Percentiles rank a stretch among this genome's conserved stretches.
phyloP scores from a whole-genome alignment of 352 stramenopile species.

The Thraustochytrium sp. region DNA sequence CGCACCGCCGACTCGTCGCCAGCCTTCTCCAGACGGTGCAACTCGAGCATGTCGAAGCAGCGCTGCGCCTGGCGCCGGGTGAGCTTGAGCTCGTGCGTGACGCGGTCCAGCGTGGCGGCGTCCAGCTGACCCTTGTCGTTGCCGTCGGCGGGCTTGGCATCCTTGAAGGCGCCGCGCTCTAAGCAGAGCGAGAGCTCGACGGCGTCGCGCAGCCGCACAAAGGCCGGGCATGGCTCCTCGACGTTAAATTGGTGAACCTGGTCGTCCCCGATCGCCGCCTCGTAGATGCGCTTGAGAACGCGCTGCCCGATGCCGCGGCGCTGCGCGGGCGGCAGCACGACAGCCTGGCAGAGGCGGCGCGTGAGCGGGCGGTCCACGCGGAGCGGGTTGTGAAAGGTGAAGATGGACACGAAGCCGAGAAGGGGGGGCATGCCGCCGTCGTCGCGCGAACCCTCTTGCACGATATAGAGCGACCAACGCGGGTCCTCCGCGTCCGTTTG shows the following conservation, averaged over 20 bases:
- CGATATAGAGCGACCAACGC: constrained; percentile 9
- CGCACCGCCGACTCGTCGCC: neutral
- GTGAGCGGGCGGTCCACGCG: neutral
- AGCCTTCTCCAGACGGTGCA: neutral
- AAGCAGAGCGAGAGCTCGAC: neutral
- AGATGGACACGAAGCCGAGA: constrained; percentile 13
- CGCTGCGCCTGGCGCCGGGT: neutral
- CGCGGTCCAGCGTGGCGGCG: neutral
- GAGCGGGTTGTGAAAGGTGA: constrained; percentile 1
- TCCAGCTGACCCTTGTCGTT: neutral
- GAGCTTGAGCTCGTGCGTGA: neutral
- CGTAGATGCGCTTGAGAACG: neutral
- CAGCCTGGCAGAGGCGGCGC: constrained; percentile 10
- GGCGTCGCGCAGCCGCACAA: neutral
- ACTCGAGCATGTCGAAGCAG: neutral
- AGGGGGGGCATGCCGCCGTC: neutral
- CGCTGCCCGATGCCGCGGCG: neutral
- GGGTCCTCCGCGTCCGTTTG: constrained; percentile 14
- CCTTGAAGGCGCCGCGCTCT: neutral
- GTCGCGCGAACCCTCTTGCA: neutral
- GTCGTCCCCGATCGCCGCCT: neutral
- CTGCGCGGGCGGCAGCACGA: neutral
- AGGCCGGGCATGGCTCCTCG: constrained; percentile 28
- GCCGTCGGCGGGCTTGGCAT: neutral
- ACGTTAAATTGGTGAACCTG: constrained; percentile 14